Base-by-base conservation (phyloP, 75 land plant species). In the Selaginella moellendorffii region DNA sequence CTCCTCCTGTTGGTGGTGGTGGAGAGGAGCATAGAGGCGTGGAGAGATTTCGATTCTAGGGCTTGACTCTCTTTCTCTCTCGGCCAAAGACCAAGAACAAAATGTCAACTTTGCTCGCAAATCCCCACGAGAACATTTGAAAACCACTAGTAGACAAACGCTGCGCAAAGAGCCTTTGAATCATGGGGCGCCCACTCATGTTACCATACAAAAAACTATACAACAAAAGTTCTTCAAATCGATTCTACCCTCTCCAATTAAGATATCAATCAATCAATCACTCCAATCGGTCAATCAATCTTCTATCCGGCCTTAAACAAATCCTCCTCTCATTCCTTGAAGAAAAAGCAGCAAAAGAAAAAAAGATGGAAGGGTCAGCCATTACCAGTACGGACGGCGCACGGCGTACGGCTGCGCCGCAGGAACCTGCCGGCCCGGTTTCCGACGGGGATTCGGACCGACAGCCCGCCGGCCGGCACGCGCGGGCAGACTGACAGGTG, bases 391-490 rank as follows among this genome's bases (percentile, higher is more conserved):
- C 46, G 10, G 5, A 5, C 14, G 14, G 46, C 10, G 46, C 46
- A 36, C 10, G 14, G 10, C 46, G 46, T 36, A 36, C 46, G 10
- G 10, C 14, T 5, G 46, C 46, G 10, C 46, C 14, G 14, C 5
- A 36, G 46, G 46, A 5, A 14, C 10, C 46, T 14, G n/a, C 46
- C 46, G 46, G 46, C 46, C 46, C 46, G 46, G 46, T 36, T 36
- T 36, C 46, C 46, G 46, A 36, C 46, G 46, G 46, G 46, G 46
- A 36, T 36, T 36, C 46, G 46, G 14, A 36, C 46, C 46, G 46
- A 36, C 46, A 36, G 46, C 46, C 5, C 10, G 10, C 46, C 46
- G 46, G 46, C 46, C 46, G 46, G 46, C 46, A 36, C 46, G 46
- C 46, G 46, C 46, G 46, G 10, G 46, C 5, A 14, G 14, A 14